These are phyloP conservation scores for Aplosporella prunicola DNA, from an alignment of 2,329 filamentous ascomycete species.

Conservation along the genomic window DNA sequence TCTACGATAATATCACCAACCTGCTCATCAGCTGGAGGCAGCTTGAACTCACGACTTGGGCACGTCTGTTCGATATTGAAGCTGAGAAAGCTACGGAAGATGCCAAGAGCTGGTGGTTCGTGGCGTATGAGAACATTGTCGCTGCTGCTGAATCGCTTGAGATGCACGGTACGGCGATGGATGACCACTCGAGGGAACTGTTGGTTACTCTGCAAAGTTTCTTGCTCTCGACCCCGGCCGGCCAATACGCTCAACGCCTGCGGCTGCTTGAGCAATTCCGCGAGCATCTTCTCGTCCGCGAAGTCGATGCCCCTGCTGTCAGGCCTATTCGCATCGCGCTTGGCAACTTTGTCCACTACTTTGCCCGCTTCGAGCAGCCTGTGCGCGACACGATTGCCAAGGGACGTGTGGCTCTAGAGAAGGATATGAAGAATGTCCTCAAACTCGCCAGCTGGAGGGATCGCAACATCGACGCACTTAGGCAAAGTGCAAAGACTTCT, in stretches of 20 bases:
- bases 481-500: slow-evolving; percentile 80
- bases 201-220: slow-evolving; percentile 72
- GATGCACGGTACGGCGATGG: slow-evolving; percentile 49
- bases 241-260: slow-evolving; percentile 69
- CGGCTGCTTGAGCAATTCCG: slow-evolving; percentile 54
- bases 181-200: slow-evolving; percentile 56
- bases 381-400: slow-evolving; percentile 56
- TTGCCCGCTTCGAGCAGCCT: slow-evolving; percentile 57
- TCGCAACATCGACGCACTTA: slow-evolving; percentile 81
- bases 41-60: slow-evolving; percentile 87
- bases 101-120: slow-evolving; percentile 89
- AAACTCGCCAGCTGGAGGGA: slow-evolving; percentile 96
- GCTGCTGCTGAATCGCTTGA: slow-evolving; percentile 60
- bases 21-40: slow-evolving; percentile 83
- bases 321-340: slow-evolving; percentile 55
- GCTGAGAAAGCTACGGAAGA: slow-evolving; percentile 63
- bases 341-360: slow-evolving; percentile 68
- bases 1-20: slow-evolving; percentile 71
- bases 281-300: slow-evolving; percentile 55
- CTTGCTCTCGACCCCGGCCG: slow-evolving; percentile 67
- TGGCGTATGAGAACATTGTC: slow-evolving; percentile 85
- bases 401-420: slow-evolving; percentile 70
- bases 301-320: slow-evolving; percentile 41
- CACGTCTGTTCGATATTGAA: slow-evolving; percentile 78
- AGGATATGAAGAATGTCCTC: slow-evolving; percentile 85